phyloP scores from a whole-genome alignment of 2,329 filamentous ascomycete genomes.

The Fusarium dlaminii region DNA sequence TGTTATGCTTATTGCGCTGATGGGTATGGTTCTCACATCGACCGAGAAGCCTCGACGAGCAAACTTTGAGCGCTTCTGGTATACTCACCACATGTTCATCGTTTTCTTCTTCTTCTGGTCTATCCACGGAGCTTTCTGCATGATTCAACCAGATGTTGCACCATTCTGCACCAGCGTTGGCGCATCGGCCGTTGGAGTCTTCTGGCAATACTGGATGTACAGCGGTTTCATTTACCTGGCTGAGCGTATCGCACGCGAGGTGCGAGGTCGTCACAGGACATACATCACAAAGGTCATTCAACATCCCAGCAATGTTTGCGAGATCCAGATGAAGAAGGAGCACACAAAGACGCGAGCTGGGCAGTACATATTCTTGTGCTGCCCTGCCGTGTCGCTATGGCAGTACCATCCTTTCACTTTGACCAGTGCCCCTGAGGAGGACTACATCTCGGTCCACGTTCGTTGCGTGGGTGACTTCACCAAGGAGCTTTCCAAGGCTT shows the following conservation, averaged over 20 bases:
- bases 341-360: conserved; percentile 83
- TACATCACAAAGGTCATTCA: conserved; percentile 90
- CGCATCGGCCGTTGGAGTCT: conserved; percentile 74
- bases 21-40: conserved; percentile 81
- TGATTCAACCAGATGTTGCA: conserved; percentile 86
- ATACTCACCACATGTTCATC: conserved; percentile 88
- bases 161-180: conserved; percentile 79
- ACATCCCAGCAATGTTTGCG: conserved; percentile 87
- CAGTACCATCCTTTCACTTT: conserved; percentile 90
- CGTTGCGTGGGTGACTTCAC: conserved; percentile 87
- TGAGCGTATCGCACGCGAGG: conserved; percentile 81
- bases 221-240: conserved; percentile 82
- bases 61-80: conserved; percentile 92
- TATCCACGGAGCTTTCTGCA: conserved; percentile 89
- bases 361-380: conserved; percentile 91
- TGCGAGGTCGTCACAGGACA: conserved; percentile 83
- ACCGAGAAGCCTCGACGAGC: conserved; percentile 80
- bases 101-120: conserved; percentile 92
- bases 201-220: conserved; percentile 92
- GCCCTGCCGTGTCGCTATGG: conserved; percentile 85
- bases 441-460: conserved; percentile 89
- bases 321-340: conserved; percentile 93
- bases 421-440: conserved; percentile 87
- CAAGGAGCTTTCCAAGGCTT: conserved; percentile 70
- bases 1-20: conserved; percentile 81